Conservation (phyloP, 345 rosid species). For the Ceriops tagal region DNA sequence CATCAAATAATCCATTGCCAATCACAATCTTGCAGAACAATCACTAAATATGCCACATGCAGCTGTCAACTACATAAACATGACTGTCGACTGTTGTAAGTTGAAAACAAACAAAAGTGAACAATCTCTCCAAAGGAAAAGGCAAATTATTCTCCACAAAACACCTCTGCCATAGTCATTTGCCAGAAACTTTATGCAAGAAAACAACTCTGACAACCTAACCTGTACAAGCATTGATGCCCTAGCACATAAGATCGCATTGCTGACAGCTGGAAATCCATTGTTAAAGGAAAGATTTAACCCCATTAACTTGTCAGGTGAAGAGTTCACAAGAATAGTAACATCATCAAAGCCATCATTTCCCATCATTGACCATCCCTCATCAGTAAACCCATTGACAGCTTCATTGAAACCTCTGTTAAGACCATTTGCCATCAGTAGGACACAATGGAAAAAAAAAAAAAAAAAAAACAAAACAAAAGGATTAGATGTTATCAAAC, state of each 20-base stretch:
- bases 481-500: slow-evolving; percentile 4
- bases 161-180: no score
- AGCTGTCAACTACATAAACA: no score
- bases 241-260: slow-evolving; percentile 82
- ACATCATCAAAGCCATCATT: slow-evolving; percentile 97
- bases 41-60: no score
- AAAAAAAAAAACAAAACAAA: background rate
- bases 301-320: slow-evolving; percentile 96
- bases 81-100: no score
- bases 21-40: no score
- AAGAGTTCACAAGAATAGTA: slow-evolving; percentile 84
- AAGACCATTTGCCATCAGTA: slow-evolving; percentile 11
- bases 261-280: slow-evolving; percentile 85
- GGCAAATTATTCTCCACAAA: background rate
- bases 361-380: slow-evolving; percentile 95
- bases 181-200: background rate
- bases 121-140: no score
- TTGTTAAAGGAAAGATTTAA: slow-evolving; percentile 68
- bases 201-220: slow-evolving; percentile 8
- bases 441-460: background rate
- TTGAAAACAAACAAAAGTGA: no score
- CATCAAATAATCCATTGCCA: no score
- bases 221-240: slow-evolving; percentile 99
- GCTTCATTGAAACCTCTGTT: slow-evolving; percentile 97
- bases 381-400: slow-evolving; percentile 89